A percentile compares a stretch with the other conserved stretches of the same genome.
Evolutionary conservation across 176 grass and related monocot genomes (phyloP).

Genomic region (Juncus effusus): DNA sequence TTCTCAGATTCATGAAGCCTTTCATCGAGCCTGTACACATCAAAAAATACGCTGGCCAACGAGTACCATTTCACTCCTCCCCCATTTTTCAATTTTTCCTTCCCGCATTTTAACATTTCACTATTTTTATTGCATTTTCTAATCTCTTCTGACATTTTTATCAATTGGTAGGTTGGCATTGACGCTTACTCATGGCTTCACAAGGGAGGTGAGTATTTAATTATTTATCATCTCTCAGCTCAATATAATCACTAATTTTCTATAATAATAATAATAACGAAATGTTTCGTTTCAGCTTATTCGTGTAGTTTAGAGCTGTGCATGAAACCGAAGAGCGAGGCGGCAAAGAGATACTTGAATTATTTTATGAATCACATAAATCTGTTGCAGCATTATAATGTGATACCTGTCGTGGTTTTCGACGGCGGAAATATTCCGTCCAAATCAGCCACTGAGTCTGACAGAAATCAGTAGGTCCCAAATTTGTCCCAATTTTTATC

Average conservation of each 20-base stretch:
- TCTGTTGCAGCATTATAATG: constrained; percentile 64
- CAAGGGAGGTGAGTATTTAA: constrained; percentile 56
- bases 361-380: constrained; percentile 86
- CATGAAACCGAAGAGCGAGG: constrained; percentile 32
- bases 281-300: constrained; percentile 47
- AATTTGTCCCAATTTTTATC: background rate
- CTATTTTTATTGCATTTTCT: too few species aligned
- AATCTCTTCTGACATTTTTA: background rate
- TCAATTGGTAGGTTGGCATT: constrained; percentile 52
- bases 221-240: too few species aligned
- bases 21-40: constrained; percentile 83
- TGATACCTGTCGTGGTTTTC: constrained; percentile 69
- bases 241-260: background rate
- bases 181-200: constrained; percentile 93
- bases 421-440: constrained; percentile 68
- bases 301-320: constrained; percentile 84
- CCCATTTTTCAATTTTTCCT: background rate
- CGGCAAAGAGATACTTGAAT: constrained; percentile 64
- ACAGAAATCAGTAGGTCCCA: too few species aligned
- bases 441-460: background rate
- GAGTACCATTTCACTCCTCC: constrained; percentile 36
- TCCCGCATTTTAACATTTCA: too few species aligned
- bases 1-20: constrained; percentile 78
- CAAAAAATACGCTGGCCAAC: constrained; percentile 64
- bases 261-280: background rate